These are phyloP conservation scores for Crucibulum laeve DNA, from an alignment of 768 basidiomycete species.

Conservation along the genomic window DNA sequence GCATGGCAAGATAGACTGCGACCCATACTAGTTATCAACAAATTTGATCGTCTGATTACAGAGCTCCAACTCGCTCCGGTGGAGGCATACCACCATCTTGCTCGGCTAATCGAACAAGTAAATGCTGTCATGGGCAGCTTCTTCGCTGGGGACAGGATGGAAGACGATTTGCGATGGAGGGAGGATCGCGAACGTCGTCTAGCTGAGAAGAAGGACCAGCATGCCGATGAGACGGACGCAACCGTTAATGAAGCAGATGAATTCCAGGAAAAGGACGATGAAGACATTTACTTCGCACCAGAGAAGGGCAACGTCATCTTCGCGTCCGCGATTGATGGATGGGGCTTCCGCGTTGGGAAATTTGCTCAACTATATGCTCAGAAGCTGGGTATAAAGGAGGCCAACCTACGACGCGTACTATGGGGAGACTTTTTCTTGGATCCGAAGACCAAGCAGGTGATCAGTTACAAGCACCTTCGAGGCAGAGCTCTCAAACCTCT, in stretches of 20 bases:
- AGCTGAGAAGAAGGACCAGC: slow-evolving; percentile 66
- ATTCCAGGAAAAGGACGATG: slow-evolving; percentile 95
- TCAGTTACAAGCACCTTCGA: slow-evolving; percentile 85
- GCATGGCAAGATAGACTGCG: slow-evolving; percentile 87
- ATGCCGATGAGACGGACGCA: slow-evolving; percentile 63
- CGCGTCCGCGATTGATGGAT: slow-evolving; percentile 92
- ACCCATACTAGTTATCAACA: slow-evolving; percentile 96
- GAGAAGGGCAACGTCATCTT: slow-evolving; percentile 96
- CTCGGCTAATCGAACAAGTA: slow-evolving; percentile 90
- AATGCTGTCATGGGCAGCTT: slow-evolving; percentile 98
- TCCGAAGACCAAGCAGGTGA: slow-evolving; percentile 90
- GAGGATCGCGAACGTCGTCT: slow-evolving; percentile 87
- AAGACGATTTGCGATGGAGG: slow-evolving; percentile 90
- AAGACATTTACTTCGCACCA: slow-evolving; percentile 96
- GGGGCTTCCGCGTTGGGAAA: slow-evolving; percentile 93
- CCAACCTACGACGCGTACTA: slow-evolving; percentile 76
- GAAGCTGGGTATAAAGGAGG: slow-evolving; percentile 89
- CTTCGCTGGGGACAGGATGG: slow-evolving; percentile 94
- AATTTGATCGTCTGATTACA: slow-evolving; percentile 89
- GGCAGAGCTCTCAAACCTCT: slow-evolving; percentile 88
- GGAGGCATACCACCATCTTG: slow-evolving; percentile 94
- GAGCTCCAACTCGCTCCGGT: slow-evolving; percentile 88
- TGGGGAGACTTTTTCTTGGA: slow-evolving; percentile 99
- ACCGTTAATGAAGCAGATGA: slow-evolving; percentile 54
- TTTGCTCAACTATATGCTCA: slow-evolving; percentile 91